phyloP scores from a whole-genome alignment of 768 basidiomycete genomes.

The Lactarius pseudohatsudake region DNA sequence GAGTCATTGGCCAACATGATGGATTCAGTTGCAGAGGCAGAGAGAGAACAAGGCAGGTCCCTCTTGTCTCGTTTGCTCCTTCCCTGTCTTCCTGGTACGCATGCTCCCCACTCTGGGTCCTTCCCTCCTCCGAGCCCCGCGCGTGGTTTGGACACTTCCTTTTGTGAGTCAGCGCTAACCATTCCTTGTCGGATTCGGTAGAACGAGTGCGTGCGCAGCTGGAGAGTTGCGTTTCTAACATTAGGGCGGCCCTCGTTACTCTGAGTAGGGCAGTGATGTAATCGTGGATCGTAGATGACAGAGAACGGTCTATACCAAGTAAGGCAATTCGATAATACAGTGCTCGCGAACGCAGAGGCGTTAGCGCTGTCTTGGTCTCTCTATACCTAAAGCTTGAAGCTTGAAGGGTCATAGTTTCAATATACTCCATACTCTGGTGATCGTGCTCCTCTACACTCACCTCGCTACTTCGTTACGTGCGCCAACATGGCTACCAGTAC shows the following conservation, averaged over 20 bases:
- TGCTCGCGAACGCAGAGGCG: not conserved
- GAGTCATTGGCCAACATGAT: conserved; percentile 26
- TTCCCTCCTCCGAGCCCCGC: not conserved
- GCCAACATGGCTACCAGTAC: conserved; percentile 55
- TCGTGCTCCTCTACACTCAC: not conserved
- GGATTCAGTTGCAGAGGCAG: conserved; percentile 23
- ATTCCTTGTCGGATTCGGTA: conserved; percentile 9
- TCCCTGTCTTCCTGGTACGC: conserved; percentile 16
- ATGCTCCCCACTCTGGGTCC: not conserved
- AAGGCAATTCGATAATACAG: not conserved
- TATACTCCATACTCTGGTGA: not conserved
- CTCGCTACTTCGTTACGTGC: not conserved
- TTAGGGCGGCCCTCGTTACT: conserved; percentile 18
- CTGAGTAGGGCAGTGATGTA: conserved; percentile 24
- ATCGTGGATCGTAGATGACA: not conserved
- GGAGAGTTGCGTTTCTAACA: conserved; percentile 25
- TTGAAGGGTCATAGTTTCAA: not conserved
- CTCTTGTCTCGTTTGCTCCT: not conserved
- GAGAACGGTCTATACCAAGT: conserved; percentile 4
- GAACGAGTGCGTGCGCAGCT: conserved; percentile 25
- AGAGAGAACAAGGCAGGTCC: conserved; percentile 31
- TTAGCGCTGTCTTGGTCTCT: not conserved
- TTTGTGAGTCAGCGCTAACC: conserved; percentile 5
- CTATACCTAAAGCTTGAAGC: not conserved
- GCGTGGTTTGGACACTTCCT: not conserved